Percentiles rank a stretch among this genome's conserved stretches.
Evolutionary conservation across 352 stramenopile species (phyloP).

Genomic region (Thraustotheca clavata): DNA sequence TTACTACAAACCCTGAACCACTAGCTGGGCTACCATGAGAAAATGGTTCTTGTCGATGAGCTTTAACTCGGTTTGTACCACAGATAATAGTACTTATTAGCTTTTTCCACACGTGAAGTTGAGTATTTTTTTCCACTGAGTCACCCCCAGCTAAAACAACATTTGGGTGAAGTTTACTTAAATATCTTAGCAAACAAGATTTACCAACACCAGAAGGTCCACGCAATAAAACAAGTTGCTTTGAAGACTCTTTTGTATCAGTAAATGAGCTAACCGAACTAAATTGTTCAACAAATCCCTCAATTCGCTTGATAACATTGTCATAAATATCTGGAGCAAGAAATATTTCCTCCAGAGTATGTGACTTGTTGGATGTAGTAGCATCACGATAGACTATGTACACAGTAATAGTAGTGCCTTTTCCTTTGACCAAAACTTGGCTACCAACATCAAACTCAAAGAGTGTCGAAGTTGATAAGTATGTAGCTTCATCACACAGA

Average conservation of each 20-base stretch:
- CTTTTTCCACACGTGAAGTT: constrained; percentile 13
- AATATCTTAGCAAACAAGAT: neutral
- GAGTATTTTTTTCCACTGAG: constrained; percentile 20
- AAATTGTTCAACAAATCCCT: neutral
- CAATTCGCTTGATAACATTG: constrained; percentile 12
- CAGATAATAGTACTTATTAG: constrained; percentile 12
- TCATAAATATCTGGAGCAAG: constrained; percentile 7
- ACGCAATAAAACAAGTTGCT: neutral
- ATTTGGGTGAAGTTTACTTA: constrained; percentile 29
- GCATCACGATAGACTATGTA: constrained; percentile 36
- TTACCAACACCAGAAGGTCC: constrained; percentile 14
- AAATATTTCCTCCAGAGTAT: constrained; percentile 8
- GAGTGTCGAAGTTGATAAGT: constrained; percentile 43
- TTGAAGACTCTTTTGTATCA: neutral
- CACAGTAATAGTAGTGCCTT: constrained; percentile 35
- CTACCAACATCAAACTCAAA: constrained; percentile 39
- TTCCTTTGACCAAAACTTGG: constrained; percentile 59
- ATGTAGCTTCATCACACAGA: constrained; percentile 63
- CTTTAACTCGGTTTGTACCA: constrained; percentile 1
- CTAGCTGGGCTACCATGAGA: neutral
- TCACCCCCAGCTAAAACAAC: constrained; percentile 21
- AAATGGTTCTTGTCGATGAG: neutral
- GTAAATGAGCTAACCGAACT: no score
- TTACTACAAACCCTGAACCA: neutral
- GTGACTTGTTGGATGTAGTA: constrained; percentile 13